Base-by-base conservation (phyloP, 2,329 filamentous ascomycete genomes). In the Fusarium denticulatum region DNA sequence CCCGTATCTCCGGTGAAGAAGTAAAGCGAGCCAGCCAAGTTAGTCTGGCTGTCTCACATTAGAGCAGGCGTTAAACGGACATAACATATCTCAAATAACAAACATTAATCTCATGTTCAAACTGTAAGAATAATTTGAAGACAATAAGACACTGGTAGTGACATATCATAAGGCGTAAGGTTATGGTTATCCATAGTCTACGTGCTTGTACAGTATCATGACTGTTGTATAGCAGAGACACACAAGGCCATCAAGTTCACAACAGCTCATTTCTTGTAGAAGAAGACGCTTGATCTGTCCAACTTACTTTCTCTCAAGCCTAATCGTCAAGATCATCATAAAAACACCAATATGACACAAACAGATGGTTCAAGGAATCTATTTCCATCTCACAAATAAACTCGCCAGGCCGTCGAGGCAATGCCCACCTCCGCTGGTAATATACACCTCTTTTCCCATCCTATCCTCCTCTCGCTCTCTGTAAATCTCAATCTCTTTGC, bases 331-430 rank as follows among this genome's bases (percentile, higher is more conserved):
- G 12, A 9, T 3, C 12, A 15, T 13, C 3, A 15, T 18, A 7
- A 24, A 37, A 26, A 39, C 26, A 52, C 22, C 0, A 14, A 22
- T 6, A 16, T 24, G 8, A 22, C n/a, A 34, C 40, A 65, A 39
- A 40, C 5, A 39, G 43, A 37, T 74, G 45, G 43, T 72, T 69
- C 36, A 75, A 70, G 46, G 67, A 68, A 67, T 78, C 64, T 72
- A 77, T 78, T 76, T 69, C 64, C 68, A 60, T 71, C 59, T 71
- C 53, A 59, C 69, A 77, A 75, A 60, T 72, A 76, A 77, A 70
- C 37, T 69, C 57, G 58, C 53, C 62, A 56, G 50, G 72, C 71
- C 67, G 64, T 77, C 47, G 65, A 77, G 69, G 69, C 69, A 72
- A 45, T 70, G 52, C 46, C 58, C 56, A 57, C 59, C 68, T 60